These are phyloP conservation scores for Rhipidocladum racemiflorum DNA, from an alignment of 176 grass and related monocot genomes.

Conservation along the genomic window DNA sequence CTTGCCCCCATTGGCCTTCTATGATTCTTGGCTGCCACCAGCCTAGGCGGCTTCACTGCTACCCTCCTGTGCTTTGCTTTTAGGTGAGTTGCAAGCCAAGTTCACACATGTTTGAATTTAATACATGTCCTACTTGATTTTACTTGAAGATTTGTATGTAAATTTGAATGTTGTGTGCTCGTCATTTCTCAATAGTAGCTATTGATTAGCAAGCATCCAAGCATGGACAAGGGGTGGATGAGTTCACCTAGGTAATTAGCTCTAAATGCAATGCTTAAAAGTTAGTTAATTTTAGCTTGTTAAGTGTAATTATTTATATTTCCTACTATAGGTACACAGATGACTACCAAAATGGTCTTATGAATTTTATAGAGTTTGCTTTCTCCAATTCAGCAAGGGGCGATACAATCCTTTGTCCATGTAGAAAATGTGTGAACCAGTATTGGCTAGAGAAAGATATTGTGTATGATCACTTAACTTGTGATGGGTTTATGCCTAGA, in stretches of 20 bases:
- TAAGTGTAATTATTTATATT: no score
- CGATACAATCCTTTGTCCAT: neutral
- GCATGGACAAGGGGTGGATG: no score
- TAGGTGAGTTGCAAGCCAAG: neutral
- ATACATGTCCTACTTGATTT: neutral
- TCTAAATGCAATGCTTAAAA: no score
- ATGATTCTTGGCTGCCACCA: neutral
- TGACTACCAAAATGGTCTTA: neutral
- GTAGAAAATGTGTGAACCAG: neutral
- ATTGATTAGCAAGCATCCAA: no score
- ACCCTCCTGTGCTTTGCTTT: neutral
- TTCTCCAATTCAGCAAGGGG: neutral
- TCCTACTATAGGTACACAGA: neutral
- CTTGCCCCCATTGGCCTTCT: neutral
- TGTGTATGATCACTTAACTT: neutral
- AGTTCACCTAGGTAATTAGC: no score
- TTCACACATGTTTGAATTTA: neutral
- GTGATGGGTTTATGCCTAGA: neutral
- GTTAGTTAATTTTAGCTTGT: no score
- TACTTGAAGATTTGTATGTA: neutral
- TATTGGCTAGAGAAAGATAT: neutral
- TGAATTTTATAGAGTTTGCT: neutral
- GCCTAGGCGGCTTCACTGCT: no score
- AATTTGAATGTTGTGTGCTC: neutral
- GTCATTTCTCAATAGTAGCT: neutral